A percentile compares a stretch with the other conserved stretches of the same genome.
Evolutionary conservation across 768 basidiomycete genomes (phyloP).

Genomic region (Suillus brevipes): DNA sequence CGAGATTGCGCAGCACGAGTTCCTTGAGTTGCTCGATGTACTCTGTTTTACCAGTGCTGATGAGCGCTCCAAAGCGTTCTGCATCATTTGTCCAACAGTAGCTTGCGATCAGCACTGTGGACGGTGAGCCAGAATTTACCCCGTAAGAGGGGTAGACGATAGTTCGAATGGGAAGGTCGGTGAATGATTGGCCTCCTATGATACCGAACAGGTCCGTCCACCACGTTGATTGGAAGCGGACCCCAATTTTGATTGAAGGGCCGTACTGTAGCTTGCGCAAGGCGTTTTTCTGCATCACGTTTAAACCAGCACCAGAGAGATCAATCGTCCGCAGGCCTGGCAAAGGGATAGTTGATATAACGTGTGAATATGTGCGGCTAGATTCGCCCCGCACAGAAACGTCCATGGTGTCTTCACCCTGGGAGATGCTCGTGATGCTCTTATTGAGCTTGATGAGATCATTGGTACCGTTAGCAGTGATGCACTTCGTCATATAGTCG

Average conservation of each 20-base stretch:
- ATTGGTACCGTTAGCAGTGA: slow-evolving; percentile 8
- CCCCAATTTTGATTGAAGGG: slow-evolving; percentile 41
- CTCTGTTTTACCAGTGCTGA: slow-evolving; percentile 10
- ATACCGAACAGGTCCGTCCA: slow-evolving; percentile 39
- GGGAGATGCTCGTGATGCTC: slow-evolving; percentile 21
- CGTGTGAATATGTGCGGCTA: slow-evolving; percentile 34
- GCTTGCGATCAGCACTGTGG: slow-evolving; percentile 40
- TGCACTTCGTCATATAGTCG: slow-evolving; percentile 24
- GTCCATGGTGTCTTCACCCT: slow-evolving; percentile 1
- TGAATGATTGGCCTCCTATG: slow-evolving; percentile 42
- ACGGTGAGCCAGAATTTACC: slow-evolving; percentile 16
- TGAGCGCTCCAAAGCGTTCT: slow-evolving; percentile 36
- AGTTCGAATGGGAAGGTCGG: slow-evolving; percentile 42
- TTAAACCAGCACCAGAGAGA: slow-evolving; percentile 26
- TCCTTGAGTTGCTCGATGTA: slow-evolving; percentile 25
- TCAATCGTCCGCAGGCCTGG: slow-evolving; percentile 38
- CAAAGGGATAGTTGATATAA: slow-evolving; percentile 45
- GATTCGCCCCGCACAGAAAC: slow-evolving; percentile 14
- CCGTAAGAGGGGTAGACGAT: slow-evolving; percentile 48
- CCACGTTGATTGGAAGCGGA: slow-evolving; percentile 45
- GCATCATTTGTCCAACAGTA: slow-evolving; percentile 45
- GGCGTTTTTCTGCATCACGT: slow-evolving; percentile 34
- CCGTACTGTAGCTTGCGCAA: slow-evolving; percentile 40
- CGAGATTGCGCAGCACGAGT: slow-evolving; percentile 26
- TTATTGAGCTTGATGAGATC: slow-evolving; percentile 16